Conservation (phyloP, 2,329 filamentous ascomycete species). For the Fusarium duplospermum region DNA sequence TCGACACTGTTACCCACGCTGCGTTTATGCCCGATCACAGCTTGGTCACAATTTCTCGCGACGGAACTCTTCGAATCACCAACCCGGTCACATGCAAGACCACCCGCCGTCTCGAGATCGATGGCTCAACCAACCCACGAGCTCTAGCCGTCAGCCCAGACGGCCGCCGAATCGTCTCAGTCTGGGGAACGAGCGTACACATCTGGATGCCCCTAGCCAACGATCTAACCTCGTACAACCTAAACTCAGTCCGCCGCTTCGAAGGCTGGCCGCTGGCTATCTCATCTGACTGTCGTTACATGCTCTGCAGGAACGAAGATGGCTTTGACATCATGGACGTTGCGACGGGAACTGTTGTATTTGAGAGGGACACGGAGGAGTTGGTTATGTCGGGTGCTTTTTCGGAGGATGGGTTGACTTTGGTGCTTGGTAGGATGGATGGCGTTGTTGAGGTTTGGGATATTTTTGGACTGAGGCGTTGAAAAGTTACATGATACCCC, state of each 20-base stretch:
- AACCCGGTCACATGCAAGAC: conserved; percentile 48
- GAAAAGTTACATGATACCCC: conserved; percentile 37
- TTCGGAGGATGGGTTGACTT: conserved; percentile 41
- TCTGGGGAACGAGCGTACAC: conserved; percentile 55
- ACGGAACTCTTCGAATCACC: conserved; percentile 54
- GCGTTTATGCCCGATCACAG: conserved; percentile 48
- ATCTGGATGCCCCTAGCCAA: conserved; percentile 51
- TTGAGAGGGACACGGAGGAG: conserved; percentile 38
- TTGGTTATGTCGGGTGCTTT: conserved; percentile 53
- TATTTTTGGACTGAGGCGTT: conserved; percentile 33
- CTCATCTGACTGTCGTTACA: conserved; percentile 52
- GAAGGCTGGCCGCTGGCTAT: conserved; percentile 57
- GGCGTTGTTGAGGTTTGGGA: conserved; percentile 51
- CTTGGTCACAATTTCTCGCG: conserved; percentile 52
- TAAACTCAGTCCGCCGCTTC: conserved; percentile 46
- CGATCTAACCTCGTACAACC: conserved; percentile 50
- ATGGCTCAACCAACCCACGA: conserved; percentile 46
- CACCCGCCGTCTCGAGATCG: conserved; percentile 52
- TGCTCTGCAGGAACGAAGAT: conserved; percentile 54
- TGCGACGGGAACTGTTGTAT: conserved; percentile 47
- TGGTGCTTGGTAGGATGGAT: conserved; percentile 51
- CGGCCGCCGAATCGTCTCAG: conserved; percentile 49
- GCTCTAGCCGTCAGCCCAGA: conserved; percentile 49
- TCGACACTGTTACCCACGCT: conserved; percentile 52
- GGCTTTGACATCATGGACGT: conserved; percentile 57